These are phyloP conservation scores for Chlorella sp. DNA, from an alignment of 139 green algal genomes.

Conservation along the genomic window DNA sequence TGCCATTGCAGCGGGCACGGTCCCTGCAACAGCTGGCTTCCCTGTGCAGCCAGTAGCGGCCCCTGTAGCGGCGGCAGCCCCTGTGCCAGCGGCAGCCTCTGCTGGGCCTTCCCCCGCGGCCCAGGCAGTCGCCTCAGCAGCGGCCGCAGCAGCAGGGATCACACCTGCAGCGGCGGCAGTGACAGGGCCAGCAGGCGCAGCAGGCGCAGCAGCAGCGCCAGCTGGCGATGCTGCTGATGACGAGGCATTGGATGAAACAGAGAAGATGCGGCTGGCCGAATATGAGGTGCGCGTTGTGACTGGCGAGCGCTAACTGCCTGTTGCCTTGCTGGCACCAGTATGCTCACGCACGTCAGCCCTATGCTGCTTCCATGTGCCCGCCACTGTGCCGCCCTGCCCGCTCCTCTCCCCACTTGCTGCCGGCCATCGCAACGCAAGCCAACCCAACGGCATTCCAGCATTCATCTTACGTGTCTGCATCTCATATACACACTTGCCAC, in stretches of 20 bases:
- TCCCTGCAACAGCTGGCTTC: too few relatives aligned
- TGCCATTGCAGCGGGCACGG: not conserved
- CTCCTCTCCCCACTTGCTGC: too few relatives aligned
- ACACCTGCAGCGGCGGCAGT: not conserved
- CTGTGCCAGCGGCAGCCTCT: not conserved
- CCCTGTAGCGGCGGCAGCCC: not conserved
- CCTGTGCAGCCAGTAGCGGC: not conserved
- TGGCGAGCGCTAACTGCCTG: not conserved
- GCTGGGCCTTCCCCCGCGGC: not conserved
- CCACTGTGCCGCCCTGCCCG: too few relatives aligned
- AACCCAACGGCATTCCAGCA: too few relatives aligned
- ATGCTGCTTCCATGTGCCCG: too few relatives aligned
- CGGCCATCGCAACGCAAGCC: too few relatives aligned
- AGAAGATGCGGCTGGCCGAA: conserved; percentile 15
- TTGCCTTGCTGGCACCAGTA: too few relatives aligned
- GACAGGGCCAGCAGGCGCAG: not conserved
- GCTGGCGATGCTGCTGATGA: not conserved
- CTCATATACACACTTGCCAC: too few relatives aligned
- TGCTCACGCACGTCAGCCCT: too few relatives aligned
- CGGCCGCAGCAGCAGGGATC: not conserved
- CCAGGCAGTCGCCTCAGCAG: not conserved
- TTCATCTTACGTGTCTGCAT: too few relatives aligned
- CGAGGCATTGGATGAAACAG: not conserved
- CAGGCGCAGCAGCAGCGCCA: not conserved
- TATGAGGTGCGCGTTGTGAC: not conserved